phyloP scores from a whole-genome alignment of 768 basidiomycete species.

The Chiua virens region DNA sequence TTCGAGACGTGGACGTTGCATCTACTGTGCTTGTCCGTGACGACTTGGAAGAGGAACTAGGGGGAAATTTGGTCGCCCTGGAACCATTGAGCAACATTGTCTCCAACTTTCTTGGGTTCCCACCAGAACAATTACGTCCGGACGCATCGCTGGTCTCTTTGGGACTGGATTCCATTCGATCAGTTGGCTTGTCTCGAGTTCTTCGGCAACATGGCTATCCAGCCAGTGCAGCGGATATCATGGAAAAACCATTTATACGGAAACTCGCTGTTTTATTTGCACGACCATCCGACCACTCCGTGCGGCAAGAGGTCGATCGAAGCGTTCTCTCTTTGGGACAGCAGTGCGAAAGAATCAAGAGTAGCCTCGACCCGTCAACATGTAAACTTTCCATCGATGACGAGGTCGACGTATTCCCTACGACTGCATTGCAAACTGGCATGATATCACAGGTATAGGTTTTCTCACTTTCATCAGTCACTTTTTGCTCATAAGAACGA shows the following conservation, averaged over 20 bases:
- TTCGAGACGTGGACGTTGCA: neutral
- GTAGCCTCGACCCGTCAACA: slow-evolving; percentile 8
- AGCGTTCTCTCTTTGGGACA: slow-evolving; percentile 10
- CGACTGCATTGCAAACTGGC: slow-evolving; percentile 46
- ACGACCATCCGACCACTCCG: slow-evolving; percentile 1
- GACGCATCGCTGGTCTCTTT: slow-evolving; percentile 42
- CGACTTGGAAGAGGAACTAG: neutral
- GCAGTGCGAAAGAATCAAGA: slow-evolving; percentile 18
- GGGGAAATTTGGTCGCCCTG: neutral
- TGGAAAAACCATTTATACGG: slow-evolving; percentile 28
- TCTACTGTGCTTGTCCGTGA: neutral
- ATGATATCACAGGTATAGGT: slow-evolving; percentile 47
- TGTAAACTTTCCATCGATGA: slow-evolving; percentile 30
- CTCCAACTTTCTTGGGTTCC: slow-evolving; percentile 18
- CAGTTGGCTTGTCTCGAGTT: slow-evolving; percentile 41
- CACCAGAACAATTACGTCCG: slow-evolving; percentile 9
- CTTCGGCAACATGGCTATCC: slow-evolving; percentile 34
- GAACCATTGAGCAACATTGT: slow-evolving; percentile 12
- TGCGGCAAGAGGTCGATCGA: slow-evolving; percentile 5
- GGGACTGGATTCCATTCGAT: slow-evolving; percentile 49
- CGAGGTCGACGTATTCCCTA: slow-evolving; percentile 36
- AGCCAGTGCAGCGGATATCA: slow-evolving; percentile 38
- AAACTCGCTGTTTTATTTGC: slow-evolving; percentile 12
- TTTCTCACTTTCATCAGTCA: neutral
- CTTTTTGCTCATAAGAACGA: neutral